Evolutionary conservation across 2,329 filamentous ascomycete species (phyloP).

Genomic region (Penicillium sp.): DNA sequence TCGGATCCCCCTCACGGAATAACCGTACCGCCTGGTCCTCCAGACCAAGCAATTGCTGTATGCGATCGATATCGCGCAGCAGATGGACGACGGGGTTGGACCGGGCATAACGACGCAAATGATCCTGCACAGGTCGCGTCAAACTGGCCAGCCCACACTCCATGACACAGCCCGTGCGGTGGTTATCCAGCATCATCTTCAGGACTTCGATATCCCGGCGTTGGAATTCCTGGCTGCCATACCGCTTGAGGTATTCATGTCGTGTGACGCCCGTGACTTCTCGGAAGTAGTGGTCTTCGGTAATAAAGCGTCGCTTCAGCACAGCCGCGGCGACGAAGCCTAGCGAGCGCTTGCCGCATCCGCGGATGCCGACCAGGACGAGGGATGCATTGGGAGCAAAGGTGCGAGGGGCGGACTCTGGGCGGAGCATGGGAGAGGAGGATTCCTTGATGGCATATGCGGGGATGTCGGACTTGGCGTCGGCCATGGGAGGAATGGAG

Average conservation of each 20-base stretch:
- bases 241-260: conserved; percentile 41
- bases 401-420: conserved; percentile 18
- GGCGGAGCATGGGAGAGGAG: neutral
- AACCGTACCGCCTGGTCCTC: conserved; percentile 45
- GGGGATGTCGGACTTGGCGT: neutral
- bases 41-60: conserved; percentile 43
- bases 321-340: conserved; percentile 45
- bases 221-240: conserved; percentile 45
- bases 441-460: neutral
- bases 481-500: neutral
- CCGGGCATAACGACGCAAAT: conserved; percentile 37
- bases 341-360: conserved; percentile 45
- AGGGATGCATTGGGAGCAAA: conserved; percentile 42
- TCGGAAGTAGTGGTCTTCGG: conserved; percentile 46
- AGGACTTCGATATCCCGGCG: conserved; percentile 43
- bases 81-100: conserved; percentile 44
- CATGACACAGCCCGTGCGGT: conserved; percentile 42
- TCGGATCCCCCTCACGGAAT: conserved; percentile 45
- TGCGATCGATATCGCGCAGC: conserved; percentile 41
- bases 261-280: conserved; percentile 42
- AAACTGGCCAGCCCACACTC: conserved; percentile 45
- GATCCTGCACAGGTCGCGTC: conserved; percentile 42
- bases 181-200: conserved; percentile 46
- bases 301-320: conserved; percentile 44
- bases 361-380: conserved; percentile 44